Percentiles rank a stretch among this genome's conserved stretches.
These are phyloP conservation scores for Vanrija pseudolonga DNA, from an alignment of 1,284 basidiomycete species.

Conservation along the genomic window DNA sequence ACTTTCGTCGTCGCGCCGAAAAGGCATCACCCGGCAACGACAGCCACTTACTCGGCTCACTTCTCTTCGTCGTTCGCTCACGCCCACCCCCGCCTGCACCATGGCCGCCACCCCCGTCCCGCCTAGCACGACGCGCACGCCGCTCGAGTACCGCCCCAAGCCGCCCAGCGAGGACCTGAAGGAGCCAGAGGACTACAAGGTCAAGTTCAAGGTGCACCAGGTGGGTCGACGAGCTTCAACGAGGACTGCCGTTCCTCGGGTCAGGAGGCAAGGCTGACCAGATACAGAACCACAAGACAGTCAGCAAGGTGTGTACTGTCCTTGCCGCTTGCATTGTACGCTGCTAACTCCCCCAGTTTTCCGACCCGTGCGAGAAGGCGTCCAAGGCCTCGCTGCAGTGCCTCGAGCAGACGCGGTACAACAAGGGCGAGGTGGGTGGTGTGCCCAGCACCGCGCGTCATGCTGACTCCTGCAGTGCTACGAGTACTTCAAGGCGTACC, in stretches of 20 bases:
- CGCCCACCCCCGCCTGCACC: background rate
- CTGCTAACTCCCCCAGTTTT: conserved; percentile 28
- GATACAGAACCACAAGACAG: conserved; percentile 1
- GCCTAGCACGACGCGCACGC: conserved; percentile 36
- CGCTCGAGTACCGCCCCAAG: conserved; percentile 28
- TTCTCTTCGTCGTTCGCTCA: too few relatives aligned
- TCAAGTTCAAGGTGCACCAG: conserved; percentile 36
- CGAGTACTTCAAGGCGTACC: conserved; percentile 47
- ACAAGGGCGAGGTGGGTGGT: conserved; percentile 42
- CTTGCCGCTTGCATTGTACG: background rate
- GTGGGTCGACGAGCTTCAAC: background rate
- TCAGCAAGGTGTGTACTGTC: conserved; percentile 31
- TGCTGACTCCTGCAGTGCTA: conserved; percentile 35
- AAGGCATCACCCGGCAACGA: too few relatives aligned
- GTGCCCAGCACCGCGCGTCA: too few relatives aligned
- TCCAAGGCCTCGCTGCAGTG: conserved; percentile 45
- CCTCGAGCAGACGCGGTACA: conserved; percentile 48
- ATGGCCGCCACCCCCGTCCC: conserved; percentile 45
- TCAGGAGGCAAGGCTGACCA: too few relatives aligned
- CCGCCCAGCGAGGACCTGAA: conserved; percentile 35
- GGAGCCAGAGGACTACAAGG: conserved; percentile 44
- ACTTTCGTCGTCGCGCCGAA: too few relatives aligned
- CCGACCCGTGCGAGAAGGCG: conserved; percentile 46
- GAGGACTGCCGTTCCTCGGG: background rate
- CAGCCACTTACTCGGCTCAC: too few relatives aligned